These are phyloP conservation scores for Eucalyptus camaldulensis DNA, from an alignment of 345 rosid species.

Conservation along the genomic window DNA sequence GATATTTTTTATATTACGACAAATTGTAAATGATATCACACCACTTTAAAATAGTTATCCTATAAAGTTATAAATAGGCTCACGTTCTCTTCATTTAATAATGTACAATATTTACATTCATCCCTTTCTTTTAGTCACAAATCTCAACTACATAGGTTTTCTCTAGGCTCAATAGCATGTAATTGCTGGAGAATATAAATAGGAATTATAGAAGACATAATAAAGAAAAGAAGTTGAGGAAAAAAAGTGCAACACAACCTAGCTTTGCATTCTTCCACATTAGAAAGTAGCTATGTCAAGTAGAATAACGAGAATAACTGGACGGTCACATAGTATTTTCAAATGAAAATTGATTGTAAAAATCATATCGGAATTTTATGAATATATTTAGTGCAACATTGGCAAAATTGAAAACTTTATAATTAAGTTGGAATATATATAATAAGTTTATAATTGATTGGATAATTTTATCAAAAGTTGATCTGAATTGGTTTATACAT, in stretches of 20 bases:
- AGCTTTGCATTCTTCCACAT: not conserved
- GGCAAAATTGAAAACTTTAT: not conserved
- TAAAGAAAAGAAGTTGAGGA: not conserved
- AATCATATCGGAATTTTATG: not conserved
- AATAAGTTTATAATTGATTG: not conserved
- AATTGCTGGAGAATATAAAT: slow-evolving; percentile 6
- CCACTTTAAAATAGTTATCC: no score
- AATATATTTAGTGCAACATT: not conserved
- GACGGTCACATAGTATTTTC: not conserved
- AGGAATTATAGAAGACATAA: not conserved
- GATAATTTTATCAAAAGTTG: not conserved
- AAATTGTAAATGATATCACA: no score
- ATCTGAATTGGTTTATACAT: not conserved
- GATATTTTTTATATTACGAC: no score
- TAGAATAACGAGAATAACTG: rapidly evolving
- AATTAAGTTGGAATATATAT: not conserved
- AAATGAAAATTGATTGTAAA: not conserved
- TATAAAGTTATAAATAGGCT: not conserved
- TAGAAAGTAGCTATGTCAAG: no score
- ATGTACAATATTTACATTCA: not conserved
- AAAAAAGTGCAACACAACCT: not conserved
- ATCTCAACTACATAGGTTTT: slow-evolving; percentile 5
- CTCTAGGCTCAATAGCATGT: slow-evolving; percentile 39
- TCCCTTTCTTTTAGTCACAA: not conserved
- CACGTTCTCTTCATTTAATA: not conserved